Percentiles rank a stretch among this genome's conserved stretches.
Evolutionary conservation across 805 yeast genomes (phyloP).

Genomic region (Myxozyma udenii): DNA sequence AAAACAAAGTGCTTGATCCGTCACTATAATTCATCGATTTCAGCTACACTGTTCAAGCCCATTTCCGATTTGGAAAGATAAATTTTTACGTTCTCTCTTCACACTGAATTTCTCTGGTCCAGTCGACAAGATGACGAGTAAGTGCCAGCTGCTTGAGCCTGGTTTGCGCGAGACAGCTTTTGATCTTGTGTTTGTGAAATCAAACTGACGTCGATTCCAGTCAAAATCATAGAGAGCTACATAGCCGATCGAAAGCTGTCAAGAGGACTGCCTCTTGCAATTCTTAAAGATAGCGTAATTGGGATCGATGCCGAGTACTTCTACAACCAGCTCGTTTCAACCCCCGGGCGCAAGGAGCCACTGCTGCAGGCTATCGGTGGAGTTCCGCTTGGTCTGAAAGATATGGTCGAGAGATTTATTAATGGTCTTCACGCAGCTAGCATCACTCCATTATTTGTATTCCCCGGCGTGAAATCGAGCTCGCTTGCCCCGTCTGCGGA

Average conservation of each 20-base stretch:
- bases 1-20: no score
- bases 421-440: slow-evolving; percentile 55
- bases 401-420: slow-evolving; percentile 60
- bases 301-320: slow-evolving; percentile 87
- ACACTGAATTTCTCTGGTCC: not conserved
- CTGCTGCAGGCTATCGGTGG: slow-evolving; percentile 78
- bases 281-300: slow-evolving; percentile 61
- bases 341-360: slow-evolving; percentile 60
- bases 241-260: slow-evolving; percentile 66
- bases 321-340: slow-evolving; percentile 52
- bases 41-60: no score
- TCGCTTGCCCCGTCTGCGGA: slow-evolving; percentile 19
- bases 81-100: not conserved
- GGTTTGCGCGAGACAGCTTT: no score
- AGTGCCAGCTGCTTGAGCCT: not conserved
- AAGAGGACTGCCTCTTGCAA: slow-evolving; percentile 58
- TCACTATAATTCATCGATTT: no score
- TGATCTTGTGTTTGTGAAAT: not conserved
- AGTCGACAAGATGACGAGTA: slow-evolving; percentile 9
- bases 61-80: no score
- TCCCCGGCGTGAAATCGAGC: slow-evolving; percentile 50
- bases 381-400: slow-evolving; percentile 60
- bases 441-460: slow-evolving; percentile 76
- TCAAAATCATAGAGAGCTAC: slow-evolving; percentile 35
- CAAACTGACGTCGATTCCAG: slow-evolving; percentile 4